phyloP scores from a whole-genome alignment of 768 basidiomycete genomes.

The Suillus hirtellus region DNA sequence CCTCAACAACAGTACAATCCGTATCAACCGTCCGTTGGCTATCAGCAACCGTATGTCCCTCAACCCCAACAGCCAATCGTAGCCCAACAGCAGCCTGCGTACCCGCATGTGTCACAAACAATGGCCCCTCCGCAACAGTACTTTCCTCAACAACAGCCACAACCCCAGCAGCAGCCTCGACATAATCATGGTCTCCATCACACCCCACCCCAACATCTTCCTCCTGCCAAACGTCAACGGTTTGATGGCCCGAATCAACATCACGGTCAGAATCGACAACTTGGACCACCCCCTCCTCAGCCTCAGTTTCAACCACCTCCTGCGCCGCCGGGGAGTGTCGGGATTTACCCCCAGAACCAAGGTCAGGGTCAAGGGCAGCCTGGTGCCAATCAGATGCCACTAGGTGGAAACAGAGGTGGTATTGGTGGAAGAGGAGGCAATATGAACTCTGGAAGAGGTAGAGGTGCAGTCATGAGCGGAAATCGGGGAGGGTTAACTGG shows the following conservation, averaged over 20 bases:
- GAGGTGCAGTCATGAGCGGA: slow-evolving; percentile 51
- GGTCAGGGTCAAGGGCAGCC: slow-evolving; percentile 39
- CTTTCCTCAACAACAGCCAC: slow-evolving; percentile 39
- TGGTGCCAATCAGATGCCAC: slow-evolving; percentile 40
- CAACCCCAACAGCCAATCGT: slow-evolving; percentile 57
- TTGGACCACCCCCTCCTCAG: slow-evolving; percentile 47
- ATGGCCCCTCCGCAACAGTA: slow-evolving; percentile 43
- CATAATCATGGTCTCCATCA: slow-evolving; percentile 57
- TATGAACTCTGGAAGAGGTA: slow-evolving; percentile 34
- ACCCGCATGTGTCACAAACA: slow-evolving; percentile 42
- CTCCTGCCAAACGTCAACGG: slow-evolving; percentile 88
- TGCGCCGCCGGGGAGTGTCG: slow-evolving; percentile 24
- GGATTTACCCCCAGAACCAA: slow-evolving; percentile 30
- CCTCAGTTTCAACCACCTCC: slow-evolving; percentile 54
- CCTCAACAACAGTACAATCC: slow-evolving; percentile 71
- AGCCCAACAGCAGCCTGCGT: slow-evolving; percentile 38
- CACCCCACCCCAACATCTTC: slow-evolving; percentile 75
- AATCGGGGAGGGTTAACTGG: slow-evolving; percentile 47
- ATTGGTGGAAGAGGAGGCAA: slow-evolving; percentile 45
- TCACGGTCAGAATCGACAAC: slow-evolving; percentile 43
- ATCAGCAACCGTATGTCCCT: slow-evolving; percentile 66
- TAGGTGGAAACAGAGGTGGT: slow-evolving; percentile 47
- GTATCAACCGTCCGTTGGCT: slow-evolving; percentile 69
- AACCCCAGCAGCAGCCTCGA: slow-evolving; percentile 43
- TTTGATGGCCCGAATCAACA: slow-evolving; percentile 72